phyloP scores from a whole-genome alignment of 495 filamentous ascomycete species.

The Neurospora sp. region DNA sequence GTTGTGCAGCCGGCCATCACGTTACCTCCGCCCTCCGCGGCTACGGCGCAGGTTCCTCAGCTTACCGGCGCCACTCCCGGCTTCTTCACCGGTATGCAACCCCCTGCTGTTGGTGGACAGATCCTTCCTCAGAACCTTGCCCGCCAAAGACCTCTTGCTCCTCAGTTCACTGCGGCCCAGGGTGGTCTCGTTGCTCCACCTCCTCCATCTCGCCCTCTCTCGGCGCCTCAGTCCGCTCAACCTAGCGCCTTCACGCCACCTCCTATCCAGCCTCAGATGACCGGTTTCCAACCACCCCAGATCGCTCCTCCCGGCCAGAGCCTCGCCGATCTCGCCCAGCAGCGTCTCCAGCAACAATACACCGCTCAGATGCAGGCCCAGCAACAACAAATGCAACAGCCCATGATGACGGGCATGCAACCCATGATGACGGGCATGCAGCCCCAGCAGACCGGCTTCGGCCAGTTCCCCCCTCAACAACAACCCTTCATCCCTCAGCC shows the following conservation, averaged over 20 bases:
- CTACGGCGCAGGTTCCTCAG: constrained; percentile 34
- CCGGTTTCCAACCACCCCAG: constrained; percentile 50
- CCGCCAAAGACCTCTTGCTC: constrained; percentile 65
- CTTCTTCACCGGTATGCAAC: constrained; percentile 35
- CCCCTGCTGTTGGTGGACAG: constrained; percentile 26
- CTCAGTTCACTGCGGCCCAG: constrained; percentile 46
- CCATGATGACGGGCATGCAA: constrained; percentile 13
- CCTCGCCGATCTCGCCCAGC: constrained; percentile 58
- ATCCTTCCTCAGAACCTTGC: constrained; percentile 32
- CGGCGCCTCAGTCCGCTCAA: constrained; percentile 78
- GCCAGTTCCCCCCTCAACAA: not conserved
- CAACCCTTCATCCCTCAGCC: not conserved
- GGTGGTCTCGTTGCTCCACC: constrained; percentile 65
- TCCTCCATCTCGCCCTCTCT: constrained; percentile 73
- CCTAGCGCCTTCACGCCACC: constrained; percentile 63
- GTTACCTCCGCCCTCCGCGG: constrained; percentile 25
- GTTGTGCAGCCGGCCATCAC: constrained; percentile 24
- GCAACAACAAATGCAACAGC: constrained; percentile 16
- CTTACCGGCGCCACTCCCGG: constrained; percentile 43
- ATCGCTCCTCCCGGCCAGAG: constrained; percentile 68
- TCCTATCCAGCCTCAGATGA: constrained; percentile 76
- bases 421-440: constrained; percentile 37
- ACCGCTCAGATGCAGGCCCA: constrained; percentile 21
- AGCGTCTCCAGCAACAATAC: constrained; percentile 51
- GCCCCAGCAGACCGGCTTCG: constrained; percentile 45